phyloP scores from a whole-genome alignment of 1,284 basidiomycete genomes.

The Trichosporon coremiiforme region DNA sequence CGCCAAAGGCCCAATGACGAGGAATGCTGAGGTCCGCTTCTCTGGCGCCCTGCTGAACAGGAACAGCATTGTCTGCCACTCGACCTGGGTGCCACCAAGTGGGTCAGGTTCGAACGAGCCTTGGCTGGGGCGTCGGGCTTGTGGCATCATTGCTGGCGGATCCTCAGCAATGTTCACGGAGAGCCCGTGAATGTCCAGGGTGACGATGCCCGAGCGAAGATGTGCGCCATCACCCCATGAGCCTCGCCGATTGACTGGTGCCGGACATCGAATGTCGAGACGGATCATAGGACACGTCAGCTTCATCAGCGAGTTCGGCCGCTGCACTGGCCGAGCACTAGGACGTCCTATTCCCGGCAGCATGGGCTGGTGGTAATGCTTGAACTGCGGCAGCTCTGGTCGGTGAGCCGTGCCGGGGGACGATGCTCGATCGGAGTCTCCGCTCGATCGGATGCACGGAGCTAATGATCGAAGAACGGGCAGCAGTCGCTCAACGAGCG shows the following conservation, averaged over 20 bases:
- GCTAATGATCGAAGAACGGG: slow-evolving; percentile 45
- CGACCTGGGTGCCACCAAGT: slow-evolving; percentile 30
- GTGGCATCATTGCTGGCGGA: slow-evolving; percentile 12
- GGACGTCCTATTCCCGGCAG: not conserved
- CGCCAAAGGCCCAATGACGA: slow-evolving; percentile 48
- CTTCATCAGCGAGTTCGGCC: slow-evolving; percentile 20
- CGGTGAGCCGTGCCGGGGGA: not conserved
- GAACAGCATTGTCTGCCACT: slow-evolving; percentile 50
- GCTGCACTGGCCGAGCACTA: not conserved
- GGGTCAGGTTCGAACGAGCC: slow-evolving; percentile 12
- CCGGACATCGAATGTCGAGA: slow-evolving; percentile 54
- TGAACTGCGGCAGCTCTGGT: slow-evolving; percentile 7
- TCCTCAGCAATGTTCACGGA: slow-evolving; percentile 27
- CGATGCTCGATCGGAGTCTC: not conserved
- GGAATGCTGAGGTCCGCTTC: slow-evolving; percentile 44
- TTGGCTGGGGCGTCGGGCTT: not conserved
- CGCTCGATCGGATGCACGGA: slow-evolving; percentile 34
- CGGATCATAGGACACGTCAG: slow-evolving; percentile 47
- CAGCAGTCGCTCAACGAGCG: slow-evolving; percentile 57
- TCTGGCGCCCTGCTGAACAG: slow-evolving; percentile 51
- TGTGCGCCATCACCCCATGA: slow-evolving; percentile 53
- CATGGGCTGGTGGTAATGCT: slow-evolving; percentile 6
- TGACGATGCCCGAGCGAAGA: slow-evolving; percentile 53
- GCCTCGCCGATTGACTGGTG: slow-evolving; percentile 45
- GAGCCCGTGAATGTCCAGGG: slow-evolving; percentile 51